Base-by-base conservation (phyloP, 805 yeast species). In the Cyberlindnera suaveolens region DNA sequence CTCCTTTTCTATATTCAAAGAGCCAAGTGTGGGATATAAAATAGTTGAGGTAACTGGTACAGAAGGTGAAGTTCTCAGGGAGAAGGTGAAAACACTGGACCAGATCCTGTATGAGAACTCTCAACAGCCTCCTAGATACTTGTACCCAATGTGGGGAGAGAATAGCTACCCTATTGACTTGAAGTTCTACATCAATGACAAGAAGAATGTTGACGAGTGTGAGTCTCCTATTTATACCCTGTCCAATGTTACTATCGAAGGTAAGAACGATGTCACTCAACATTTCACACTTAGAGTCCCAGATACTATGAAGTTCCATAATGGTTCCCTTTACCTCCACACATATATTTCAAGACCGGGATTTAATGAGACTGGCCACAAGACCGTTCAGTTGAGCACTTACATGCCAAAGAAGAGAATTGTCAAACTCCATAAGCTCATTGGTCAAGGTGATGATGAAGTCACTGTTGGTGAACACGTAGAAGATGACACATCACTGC, bases 281-380 rank as follows among this genome's bases (percentile, higher is more conserved):
- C 48, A 49, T 19, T 38, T 50, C 31, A 38, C 44, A 8, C 26
- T 53, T 2, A 11, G 36, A 3, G 40, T 50, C 3, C 45, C 54
- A 17, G 53, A 56, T 9, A 46, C 54, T 13, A 54, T 58, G 38
- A 53, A 45, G 27, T 41, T 43, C 26, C 36, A 50, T 32, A 64
- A 66, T 46, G 68, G 65, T 2, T 54, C 68, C 11, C 34, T 68
- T 3, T 66, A 50, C 43, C 59, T 65, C 23, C 71, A 67, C 36
- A 43, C 64, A 5, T 52, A 48, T 34, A 46, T 63, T 26, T 48
- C 53, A 19, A 50, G 49, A 16, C 52, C 49, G 30, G 50, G 50
- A 20, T 39, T 40, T 14, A 50, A 47, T 8, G 51, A 56, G 10
- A 41, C 38, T 31, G 60, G 58, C 6, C 43, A 48, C 14, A 53